Evolutionary conservation across 192 early-diverging fungal genomes (phyloP), one percentile per base, ranked within the genome.

Genomic region (Podila minutissima): DNA sequence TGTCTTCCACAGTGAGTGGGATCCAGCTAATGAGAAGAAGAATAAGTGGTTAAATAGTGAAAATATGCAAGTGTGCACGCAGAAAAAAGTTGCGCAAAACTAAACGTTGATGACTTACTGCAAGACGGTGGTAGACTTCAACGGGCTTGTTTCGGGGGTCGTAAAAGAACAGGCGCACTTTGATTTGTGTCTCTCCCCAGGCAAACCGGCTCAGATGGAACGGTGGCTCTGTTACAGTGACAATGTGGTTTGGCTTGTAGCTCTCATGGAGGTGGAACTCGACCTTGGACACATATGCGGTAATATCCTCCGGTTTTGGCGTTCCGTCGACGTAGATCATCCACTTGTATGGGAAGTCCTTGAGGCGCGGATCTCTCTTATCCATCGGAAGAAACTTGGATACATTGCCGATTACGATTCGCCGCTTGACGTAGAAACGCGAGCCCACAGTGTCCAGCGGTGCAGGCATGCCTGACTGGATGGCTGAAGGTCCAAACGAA

Each of bases 171-270:
- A 98, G 55, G 64, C 94, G 91, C 19, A 96, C 81, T 31, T 94
- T 89, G 57, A 97, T 86, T 22, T 95, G 95, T 61, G 95, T 97
- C 82, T 98, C 97, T 37, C 97, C 97, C 96, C 96, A 98, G 0
- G 96, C 97, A 72, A 90, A 92, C n/a, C 96, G 89, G 19, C 92
- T 94, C 64, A 98, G 74, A 66, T 93, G 91, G 75, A 97, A 96
- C 2, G 91, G 94, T 0, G 95, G 89, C 46, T 89, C 87, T 0
- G 77, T 76, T 12, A 97, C 87, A 50, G 97, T 96, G 8, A 97
- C 89, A n/a, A 97, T 89, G 77, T 97, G 92, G 62, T 94, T 87
- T 0, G 97, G 97, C 46, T 88, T 89, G 73, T 97, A 98, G 65
- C 93, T 94, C 66, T 94, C 95, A 74, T 98, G 96, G 13, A 98